Evolutionary conservation across 2,329 filamentous ascomycete species (phyloP), one percentile per base, ranked within the genome.

Genomic region (Clonostachys rhizophaga): DNA sequence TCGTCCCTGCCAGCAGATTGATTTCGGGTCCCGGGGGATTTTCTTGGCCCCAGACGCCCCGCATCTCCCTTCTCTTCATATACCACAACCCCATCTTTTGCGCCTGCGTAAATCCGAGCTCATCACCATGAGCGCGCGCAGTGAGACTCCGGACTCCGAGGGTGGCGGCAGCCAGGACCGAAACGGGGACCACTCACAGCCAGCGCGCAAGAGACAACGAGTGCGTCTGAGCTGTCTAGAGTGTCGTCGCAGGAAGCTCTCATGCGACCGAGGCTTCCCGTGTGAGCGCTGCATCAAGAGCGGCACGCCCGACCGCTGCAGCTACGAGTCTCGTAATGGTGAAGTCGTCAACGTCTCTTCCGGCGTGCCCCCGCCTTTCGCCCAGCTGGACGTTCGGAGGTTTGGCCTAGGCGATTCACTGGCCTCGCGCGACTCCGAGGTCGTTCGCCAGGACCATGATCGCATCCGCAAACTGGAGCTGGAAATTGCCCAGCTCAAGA

Each of bases 241-340:
- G 55, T 83, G 79, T 54, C 76, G 79, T 40, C 72, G 79, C 46
- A 70, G 79, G 47, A 83, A 83, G 66, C 68, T 83, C 36, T 82
- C 78, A 24, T 83, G 79, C 59, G 80, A 82, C 61, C 70, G 79
- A 50, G 79, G 79, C 58, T 72, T 81, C 54, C 79, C 79, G 20
- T 83, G 79, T 57, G 78, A 81, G 61, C 75, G 79, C 42, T 83
- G 79, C 61, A 71, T 82, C 61, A 82, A 81, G 64, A 81, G 78
- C 50, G 78, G 78, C 55, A 83, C 78, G 30, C 73, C 78, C 17
- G 79, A 81, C 45, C 71, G 75, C 14, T 83, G 79, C 63, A 78
- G 74, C 51, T 83, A 82, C 56, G 79, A 83, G 61, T 74, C 76
- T 33, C 78, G 72, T 65, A 76, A 66, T 44, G 71, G 74, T 47